phyloP scores from a whole-genome alignment of 108 stramenopile genomes.

The Pseudonitzschia multistriata region DNA sequence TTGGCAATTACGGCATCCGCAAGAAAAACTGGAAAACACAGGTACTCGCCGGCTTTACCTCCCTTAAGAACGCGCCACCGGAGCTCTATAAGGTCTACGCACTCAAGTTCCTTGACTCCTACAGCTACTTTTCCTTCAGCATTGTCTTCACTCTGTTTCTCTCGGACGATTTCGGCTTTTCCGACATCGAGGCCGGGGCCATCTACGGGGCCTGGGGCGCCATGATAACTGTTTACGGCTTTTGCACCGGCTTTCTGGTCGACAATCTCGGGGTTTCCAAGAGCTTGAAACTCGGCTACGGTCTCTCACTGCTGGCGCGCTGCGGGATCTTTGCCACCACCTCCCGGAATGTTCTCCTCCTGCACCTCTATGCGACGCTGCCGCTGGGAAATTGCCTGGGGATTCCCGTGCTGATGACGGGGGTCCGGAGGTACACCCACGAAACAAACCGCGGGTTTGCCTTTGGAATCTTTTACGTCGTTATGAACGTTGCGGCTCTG shows the following conservation, averaged over 20 bases:
- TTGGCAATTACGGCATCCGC: neutral
- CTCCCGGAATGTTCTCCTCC: constrained; percentile 33
- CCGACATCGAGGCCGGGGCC: constrained; percentile 57
- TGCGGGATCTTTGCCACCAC: constrained; percentile 45
- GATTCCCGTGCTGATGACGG: constrained; percentile 67
- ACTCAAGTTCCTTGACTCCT: constrained; percentile 68
- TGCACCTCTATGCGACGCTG: constrained; percentile 39
- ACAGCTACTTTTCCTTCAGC: constrained; percentile 62
- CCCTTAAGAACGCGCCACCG: constrained; percentile 45
- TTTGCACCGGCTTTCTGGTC: constrained; percentile 56
- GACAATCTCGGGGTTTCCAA: constrained; percentile 67
- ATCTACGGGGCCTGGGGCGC: constrained; percentile 72
- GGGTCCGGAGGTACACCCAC: constrained; percentile 63
- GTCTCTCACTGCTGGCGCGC: constrained; percentile 40
- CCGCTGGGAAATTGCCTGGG: constrained; percentile 67
- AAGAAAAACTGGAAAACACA: neutral
- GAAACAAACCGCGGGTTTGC: constrained; percentile 73
- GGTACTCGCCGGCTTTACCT: constrained; percentile 36
- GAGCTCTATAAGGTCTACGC: constrained; percentile 62
- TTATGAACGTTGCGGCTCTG: constrained; percentile 84
- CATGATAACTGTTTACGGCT: constrained; percentile 61
- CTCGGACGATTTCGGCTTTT: constrained; percentile 51
- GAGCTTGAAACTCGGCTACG: constrained; percentile 51
- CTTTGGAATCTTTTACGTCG: constrained; percentile 80
- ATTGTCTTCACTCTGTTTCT: constrained; percentile 64